Percentiles rank a stretch among this genome's conserved stretches.
phyloP scores from a whole-genome alignment of 1,139 yeast genomes.

The Debaryomyces subglobosus region DNA sequence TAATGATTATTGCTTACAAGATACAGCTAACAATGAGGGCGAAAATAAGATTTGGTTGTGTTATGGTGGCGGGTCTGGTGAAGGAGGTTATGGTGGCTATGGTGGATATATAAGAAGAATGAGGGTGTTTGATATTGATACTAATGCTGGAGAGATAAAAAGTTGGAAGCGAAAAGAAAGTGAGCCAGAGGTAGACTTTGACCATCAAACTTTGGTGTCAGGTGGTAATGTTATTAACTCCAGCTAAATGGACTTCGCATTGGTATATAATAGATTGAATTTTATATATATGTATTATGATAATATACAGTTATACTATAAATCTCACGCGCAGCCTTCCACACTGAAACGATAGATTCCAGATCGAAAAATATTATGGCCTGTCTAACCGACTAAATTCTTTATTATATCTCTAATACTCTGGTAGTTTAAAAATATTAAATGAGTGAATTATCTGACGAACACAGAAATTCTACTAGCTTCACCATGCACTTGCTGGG shows the following conservation, averaged over 20 bases:
- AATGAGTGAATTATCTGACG: constrained; percentile 1
- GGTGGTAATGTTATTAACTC: constrained; percentile 9
- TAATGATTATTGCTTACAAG: constrained; percentile 81
- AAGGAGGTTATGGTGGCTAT: constrained; percentile 94
- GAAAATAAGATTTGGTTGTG: constrained; percentile 74
- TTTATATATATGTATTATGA: constrained; percentile 2
- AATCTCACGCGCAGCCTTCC: constrained; percentile 8
- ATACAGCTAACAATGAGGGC: constrained; percentile 30
- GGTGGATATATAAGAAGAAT: constrained; percentile 81
- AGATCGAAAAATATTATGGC: background rate
- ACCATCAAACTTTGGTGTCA: constrained; percentile 51
- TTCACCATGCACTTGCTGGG: background rate
- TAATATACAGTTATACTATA: background rate
- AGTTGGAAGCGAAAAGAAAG: constrained; percentile 76
- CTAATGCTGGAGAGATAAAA: constrained; percentile 50
- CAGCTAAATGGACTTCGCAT: background rate
- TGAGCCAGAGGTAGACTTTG: constrained; percentile 53
- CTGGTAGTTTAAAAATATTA: background rate
- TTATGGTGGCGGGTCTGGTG: constrained; percentile 91
- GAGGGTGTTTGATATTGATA: constrained; percentile 69
- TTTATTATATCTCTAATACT: background rate
- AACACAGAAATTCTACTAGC: background rate
- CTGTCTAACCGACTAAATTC: background rate
- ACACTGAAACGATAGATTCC: constrained; percentile 6
- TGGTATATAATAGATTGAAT: background rate